These are phyloP conservation scores for Flaveria ramosissima DNA, from an alignment of 129 eudicot genomes.

Conservation along the genomic window DNA sequence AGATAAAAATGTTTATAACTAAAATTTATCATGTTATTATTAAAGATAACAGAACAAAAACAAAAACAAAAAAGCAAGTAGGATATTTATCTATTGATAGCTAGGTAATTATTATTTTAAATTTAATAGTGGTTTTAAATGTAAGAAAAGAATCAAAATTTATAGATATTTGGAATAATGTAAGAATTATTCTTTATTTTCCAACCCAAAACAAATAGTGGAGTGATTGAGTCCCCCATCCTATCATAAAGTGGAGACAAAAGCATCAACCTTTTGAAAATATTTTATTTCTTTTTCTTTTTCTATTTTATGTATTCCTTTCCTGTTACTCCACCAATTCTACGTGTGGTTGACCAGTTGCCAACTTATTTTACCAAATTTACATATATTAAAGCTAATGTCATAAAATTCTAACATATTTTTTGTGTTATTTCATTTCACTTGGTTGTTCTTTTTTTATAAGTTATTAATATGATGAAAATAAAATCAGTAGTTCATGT, in stretches of 20 bases:
- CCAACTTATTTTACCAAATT: not conserved
- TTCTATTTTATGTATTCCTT: not conserved
- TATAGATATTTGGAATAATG: too few relatives aligned
- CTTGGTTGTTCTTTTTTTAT: not conserved
- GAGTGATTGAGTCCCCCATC: not conserved
- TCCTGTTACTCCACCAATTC: not conserved
- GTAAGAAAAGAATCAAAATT: too few relatives aligned
- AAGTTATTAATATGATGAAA: too few relatives aligned
- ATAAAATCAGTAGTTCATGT: too few relatives aligned
- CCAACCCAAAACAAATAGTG: not conserved
- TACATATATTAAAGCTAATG: not conserved
- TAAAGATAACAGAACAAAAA: too few relatives aligned
- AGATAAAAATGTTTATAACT: too few relatives aligned
- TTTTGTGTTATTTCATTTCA: not conserved
- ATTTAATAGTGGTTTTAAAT: too few relatives aligned
- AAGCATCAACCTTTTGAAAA: not conserved
- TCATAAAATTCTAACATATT: not conserved
- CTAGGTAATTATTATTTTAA: too few relatives aligned
- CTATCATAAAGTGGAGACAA: not conserved
- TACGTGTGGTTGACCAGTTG: not conserved
- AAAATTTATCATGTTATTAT: too few relatives aligned
- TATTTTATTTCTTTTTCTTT: not conserved
- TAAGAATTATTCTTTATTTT: too few relatives aligned
- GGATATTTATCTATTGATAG: too few relatives aligned
- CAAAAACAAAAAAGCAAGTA: too few relatives aligned